Conservation (phyloP, 2,329 filamentous ascomycete species). For the Fusarium sp. region DNA sequence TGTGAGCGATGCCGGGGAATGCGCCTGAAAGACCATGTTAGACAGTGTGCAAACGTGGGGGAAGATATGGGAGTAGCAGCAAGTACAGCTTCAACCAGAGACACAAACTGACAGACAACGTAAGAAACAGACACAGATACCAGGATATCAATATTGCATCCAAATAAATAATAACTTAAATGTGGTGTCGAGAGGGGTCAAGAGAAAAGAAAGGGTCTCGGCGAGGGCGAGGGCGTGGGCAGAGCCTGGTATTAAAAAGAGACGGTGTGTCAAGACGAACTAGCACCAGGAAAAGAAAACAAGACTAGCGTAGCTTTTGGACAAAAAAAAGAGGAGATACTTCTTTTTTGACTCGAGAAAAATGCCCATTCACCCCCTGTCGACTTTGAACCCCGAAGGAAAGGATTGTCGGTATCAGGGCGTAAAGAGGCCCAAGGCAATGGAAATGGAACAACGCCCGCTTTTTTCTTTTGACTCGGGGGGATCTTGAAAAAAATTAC, state of each 20-base stretch:
- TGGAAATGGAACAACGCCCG: neutral
- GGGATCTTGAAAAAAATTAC: neutral
- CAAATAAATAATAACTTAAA: neutral
- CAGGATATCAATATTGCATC: neutral
- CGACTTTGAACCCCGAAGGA: neutral
- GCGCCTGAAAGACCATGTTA: neutral
- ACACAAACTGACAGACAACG: neutral
- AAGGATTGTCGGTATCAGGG: constrained; percentile 1
- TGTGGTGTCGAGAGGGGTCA: neutral
- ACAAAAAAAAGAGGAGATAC: constrained; percentile 5
- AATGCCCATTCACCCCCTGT: neutral
- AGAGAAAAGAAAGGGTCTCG: neutral
- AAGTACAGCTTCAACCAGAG: neutral
- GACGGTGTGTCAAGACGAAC: neutral
- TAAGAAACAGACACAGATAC: neutral
- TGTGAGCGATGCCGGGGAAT: neutral
- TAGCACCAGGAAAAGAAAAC: neutral
- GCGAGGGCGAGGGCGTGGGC: neutral
- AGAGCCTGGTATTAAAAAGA: constrained; percentile 4
- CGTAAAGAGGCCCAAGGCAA: neutral
- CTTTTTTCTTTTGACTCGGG: neutral
- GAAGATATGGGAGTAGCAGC: neutral
- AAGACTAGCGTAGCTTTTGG: neutral
- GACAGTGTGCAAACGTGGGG: neutral
- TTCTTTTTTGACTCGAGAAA: neutral